A percentile compares a stretch with the other conserved stretches of the same genome.
These are phyloP conservation scores for Aegle marmelos DNA, from an alignment of 345 rosid species.

Conservation along the genomic window DNA sequence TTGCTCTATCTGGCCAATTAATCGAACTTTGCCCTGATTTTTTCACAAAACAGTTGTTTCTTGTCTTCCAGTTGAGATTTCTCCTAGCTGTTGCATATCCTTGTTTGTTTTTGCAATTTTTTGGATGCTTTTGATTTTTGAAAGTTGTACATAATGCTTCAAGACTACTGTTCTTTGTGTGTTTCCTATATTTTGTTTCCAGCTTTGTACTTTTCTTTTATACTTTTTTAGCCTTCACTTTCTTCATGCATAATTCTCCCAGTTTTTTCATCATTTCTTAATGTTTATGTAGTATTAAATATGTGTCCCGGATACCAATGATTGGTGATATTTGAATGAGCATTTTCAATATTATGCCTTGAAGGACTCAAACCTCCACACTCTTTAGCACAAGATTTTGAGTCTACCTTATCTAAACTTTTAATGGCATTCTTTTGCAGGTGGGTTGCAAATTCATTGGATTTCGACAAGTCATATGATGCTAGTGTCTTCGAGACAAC, in stretches of 20 bases:
- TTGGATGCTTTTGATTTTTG: not conserved
- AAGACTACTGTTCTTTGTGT: not conserved
- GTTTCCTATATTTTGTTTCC: not conserved
- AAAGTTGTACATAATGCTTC: not conserved
- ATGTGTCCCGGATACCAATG: not conserved
- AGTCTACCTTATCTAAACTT: too few relatives aligned
- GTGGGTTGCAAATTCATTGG: constrained; percentile 91
- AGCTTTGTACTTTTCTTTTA: not conserved
- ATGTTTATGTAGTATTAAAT: not conserved
- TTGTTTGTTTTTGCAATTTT: not conserved
- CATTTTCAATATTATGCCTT: not conserved
- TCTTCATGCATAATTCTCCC: not conserved
- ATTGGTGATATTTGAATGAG: not conserved
- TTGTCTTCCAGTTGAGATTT: not conserved
- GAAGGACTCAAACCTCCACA: not conserved
- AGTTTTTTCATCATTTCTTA: not conserved
- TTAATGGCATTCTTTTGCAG: constrained; percentile 35
- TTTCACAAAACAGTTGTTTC: not conserved
- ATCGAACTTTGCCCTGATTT: not conserved
- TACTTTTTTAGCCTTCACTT: not conserved
- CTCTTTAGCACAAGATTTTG: not conserved
- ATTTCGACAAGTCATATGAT: constrained; percentile 86
- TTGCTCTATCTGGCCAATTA: not conserved
- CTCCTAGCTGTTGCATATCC: not conserved
- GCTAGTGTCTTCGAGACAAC: constrained; percentile 99